A percentile compares a stretch with the other conserved stretches of the same genome.
Evolutionary conservation across 2,329 filamentous ascomycete genomes (phyloP).

Genomic region (Ascochyta koolunga): DNA sequence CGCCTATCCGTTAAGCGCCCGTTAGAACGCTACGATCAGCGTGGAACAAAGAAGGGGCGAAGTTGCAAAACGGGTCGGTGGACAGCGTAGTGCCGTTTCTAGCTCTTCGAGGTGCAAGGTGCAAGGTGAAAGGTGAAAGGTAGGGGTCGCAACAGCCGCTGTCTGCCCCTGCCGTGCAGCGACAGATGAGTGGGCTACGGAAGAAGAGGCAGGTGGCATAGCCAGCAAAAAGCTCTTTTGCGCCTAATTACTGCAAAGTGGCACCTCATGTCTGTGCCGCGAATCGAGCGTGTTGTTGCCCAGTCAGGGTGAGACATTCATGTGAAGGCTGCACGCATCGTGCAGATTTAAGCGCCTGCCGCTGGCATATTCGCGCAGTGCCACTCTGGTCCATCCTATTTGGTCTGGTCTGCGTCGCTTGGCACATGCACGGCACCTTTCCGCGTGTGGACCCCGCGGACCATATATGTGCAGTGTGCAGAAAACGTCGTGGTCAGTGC

Average conservation of each 20-base stretch:
- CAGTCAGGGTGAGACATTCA: constrained; percentile 20
- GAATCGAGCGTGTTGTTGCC: constrained; percentile 26
- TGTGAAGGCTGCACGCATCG: constrained; percentile 24
- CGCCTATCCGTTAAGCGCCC: constrained; percentile 9
- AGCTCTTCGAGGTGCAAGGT: constrained; percentile 8
- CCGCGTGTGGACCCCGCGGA: constrained; percentile 20
- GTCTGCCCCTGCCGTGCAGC: constrained; percentile 16
- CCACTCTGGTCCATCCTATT: constrained; percentile 14
- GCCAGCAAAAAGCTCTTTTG: constrained; percentile 32
- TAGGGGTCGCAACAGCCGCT: constrained; percentile 31
- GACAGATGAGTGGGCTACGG: constrained; percentile 15
- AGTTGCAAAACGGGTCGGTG: neutral
- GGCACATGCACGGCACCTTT: constrained; percentile 22
- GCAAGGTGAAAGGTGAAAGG: constrained; percentile 15
- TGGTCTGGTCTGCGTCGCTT: constrained; percentile 21
- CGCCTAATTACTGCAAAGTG: constrained; percentile 36
- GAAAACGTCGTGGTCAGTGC: constrained; percentile 31
- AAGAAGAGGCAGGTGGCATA: constrained; percentile 27
- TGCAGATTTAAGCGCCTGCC: constrained; percentile 28
- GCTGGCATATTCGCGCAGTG: constrained; percentile 24
- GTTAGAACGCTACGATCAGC: neutral
- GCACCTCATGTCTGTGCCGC: constrained; percentile 30
- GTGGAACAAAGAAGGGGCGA: neutral
- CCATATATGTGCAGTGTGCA: constrained; percentile 24
- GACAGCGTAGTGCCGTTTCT: neutral